Base-by-base conservation (phyloP, 805 yeast species). In the Wickerhamiella spandovensis region DNA sequence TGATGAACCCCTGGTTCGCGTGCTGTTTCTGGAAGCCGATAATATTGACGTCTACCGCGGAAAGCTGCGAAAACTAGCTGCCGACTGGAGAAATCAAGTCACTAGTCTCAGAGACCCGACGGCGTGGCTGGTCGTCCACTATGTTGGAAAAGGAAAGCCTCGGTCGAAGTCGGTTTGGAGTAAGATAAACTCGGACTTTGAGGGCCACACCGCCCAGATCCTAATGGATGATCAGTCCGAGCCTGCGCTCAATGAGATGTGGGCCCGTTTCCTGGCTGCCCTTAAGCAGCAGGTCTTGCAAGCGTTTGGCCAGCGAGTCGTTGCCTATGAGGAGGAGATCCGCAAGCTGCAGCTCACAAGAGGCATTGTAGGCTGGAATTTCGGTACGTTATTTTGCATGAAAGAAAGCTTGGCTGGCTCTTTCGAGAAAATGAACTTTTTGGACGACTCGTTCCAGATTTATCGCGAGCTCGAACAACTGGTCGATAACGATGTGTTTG, bases 1-100 rank as follows among this genome's bases (percentile, higher is more conserved):
- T n/a, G 63, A 66, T 41, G 66, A 72, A 5, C 78, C 84, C 1
- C 79, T 82, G 56, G 68, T 84, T 44, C 74, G 82, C 55, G 60
- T 88, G 20, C 79, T 90, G 70, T 75, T 89, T 50, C 72, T 90
- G 7, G 74, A 74, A 50, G 76, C 82, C 53, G 79, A 77, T 5
- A 77, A 76, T 43, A 63, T 82, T 18, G 97, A 90, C 15, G 77
- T 77, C 1, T 90, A 90, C 64, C 71, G 94, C 53, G 64, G 82
- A 0, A 84, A 82, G 58, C 87, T 84, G 0, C 74, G 98, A 39
- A 95, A 95, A 1, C 68, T 87, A 56, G 77, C 89, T 21, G 74
- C 73, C 46, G 92, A 83, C 56, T 92, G 98, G 97, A 68, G 84
- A 23, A 70, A 73, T 44, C 70, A 39, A 59, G 72, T 49, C 57